phyloP scores from a whole-genome alignment of 164 flowering plant species.

The Vitis riparia region DNA sequence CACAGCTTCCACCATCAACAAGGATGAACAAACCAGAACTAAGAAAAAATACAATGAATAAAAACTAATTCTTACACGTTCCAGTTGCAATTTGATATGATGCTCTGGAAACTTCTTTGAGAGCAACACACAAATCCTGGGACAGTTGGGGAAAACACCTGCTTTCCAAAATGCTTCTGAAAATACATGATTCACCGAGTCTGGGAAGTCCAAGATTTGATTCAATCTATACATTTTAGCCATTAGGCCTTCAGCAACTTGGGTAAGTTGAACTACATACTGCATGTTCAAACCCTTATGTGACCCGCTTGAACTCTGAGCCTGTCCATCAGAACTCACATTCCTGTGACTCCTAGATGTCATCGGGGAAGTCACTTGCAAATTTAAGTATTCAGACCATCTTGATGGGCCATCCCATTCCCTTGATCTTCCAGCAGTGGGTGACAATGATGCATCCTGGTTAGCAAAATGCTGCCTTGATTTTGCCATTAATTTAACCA shows the following conservation, averaged over 20 bases:
- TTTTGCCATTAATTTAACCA: constrained; percentile 44
- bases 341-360: constrained; percentile 36
- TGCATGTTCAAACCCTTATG: constrained; percentile 77
- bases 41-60: neutral
- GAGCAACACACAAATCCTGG: constrained; percentile 66
- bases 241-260: constrained; percentile 84
- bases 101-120: constrained; percentile 95
- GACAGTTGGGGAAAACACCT: constrained; percentile 80
- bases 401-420: constrained; percentile 71
- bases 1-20: neutral
- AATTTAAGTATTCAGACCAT: constrained; percentile 81
- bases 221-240: constrained; percentile 87
- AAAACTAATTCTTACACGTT: constrained; percentile 54
- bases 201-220: constrained; percentile 85
- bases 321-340: constrained; percentile 42
- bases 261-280: constrained; percentile 73
- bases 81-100: constrained; percentile 81
- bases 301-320: constrained; percentile 40
- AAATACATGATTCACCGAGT: constrained; percentile 55
- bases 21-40: neutral
- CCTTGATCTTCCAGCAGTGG: constrained; percentile 49
- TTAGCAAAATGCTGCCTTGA: constrained; percentile 45
- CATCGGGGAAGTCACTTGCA: constrained; percentile 46
- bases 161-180: constrained; percentile 93
- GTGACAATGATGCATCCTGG: constrained; percentile 47